Evolutionary conservation across 257 asterid species (phyloP).

Genomic region (Jasminum sambac): DNA sequence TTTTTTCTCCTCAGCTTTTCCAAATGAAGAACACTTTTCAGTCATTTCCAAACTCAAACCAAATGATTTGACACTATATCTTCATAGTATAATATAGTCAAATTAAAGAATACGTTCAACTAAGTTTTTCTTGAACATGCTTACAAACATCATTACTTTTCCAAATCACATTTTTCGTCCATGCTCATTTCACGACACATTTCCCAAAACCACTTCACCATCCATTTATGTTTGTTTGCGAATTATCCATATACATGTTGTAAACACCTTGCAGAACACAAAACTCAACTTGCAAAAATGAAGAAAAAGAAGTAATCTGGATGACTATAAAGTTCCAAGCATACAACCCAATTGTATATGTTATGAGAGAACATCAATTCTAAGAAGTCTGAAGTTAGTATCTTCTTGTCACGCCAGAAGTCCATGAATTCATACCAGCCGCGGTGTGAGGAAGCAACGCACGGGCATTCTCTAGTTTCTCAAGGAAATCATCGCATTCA

Average conservation of each 20-base stretch:
- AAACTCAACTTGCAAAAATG: neutral
- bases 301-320: neutral
- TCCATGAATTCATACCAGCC: constrained; percentile 48
- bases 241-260: too few relatives aligned
- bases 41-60: neutral
- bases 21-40: neutral
- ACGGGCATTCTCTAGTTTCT: constrained; percentile 80
- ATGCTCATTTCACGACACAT: too few relatives aligned
- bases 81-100: neutral
- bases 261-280: neutral
- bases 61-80: neutral
- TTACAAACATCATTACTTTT: too few relatives aligned
- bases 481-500: constrained; percentile 82
- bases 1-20: neutral
- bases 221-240: too few relatives aligned
- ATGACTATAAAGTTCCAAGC: neutral
- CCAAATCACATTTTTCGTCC: too few relatives aligned
- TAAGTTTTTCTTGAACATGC: too few relatives aligned
- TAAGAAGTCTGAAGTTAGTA: neutral
- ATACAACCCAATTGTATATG: neutral
- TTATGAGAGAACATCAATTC: neutral
- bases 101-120: neutral
- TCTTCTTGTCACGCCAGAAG: constrained; percentile 10
- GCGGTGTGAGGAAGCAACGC: constrained; percentile 62
- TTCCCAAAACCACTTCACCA: too few relatives aligned